These are phyloP conservation scores for Thuidium tamariscinum DNA, from an alignment of 225 moss, liverwort and hornwort species.

Conservation along the genomic window DNA sequence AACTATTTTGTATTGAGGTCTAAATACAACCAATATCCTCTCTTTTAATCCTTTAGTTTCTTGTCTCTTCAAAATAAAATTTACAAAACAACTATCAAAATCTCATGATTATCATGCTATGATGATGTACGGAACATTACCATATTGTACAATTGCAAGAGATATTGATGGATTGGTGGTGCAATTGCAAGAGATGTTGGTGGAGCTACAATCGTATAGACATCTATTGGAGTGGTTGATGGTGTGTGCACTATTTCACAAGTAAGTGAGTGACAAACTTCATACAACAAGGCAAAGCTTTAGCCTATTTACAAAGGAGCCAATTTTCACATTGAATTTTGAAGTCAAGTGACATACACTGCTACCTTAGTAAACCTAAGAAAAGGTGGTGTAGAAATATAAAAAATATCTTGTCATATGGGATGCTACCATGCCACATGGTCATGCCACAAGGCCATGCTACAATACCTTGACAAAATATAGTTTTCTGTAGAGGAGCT, in stretches of 20 bases:
- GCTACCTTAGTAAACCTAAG: background rate
- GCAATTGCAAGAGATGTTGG: background rate
- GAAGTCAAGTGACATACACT: background rate
- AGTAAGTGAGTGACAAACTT: background rate
- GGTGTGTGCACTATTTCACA: accelerated
- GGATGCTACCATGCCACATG: background rate
- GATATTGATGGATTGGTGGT: no score
- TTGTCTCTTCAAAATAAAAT: background rate
- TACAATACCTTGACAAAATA: background rate
- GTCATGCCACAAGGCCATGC: background rate
- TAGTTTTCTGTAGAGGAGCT: background rate
- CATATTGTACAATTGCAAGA: no score
- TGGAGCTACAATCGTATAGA: accelerated
- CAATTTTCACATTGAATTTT: background rate
- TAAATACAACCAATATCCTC: background rate
- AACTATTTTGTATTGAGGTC: background rate
- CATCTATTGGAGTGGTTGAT: background rate
- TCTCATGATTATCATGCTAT: background rate
- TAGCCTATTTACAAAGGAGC: background rate
- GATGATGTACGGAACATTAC: no score
- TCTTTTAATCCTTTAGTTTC: background rate
- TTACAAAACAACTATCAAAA: no score
- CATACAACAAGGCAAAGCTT: accelerated
- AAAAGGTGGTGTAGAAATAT: background rate
- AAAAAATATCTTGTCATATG: background rate